Evolutionary conservation across 2,329 filamentous ascomycete genomes (phyloP), one percentile per base, ranked within the genome.

Genomic region (Claviceps maximensis): DNA sequence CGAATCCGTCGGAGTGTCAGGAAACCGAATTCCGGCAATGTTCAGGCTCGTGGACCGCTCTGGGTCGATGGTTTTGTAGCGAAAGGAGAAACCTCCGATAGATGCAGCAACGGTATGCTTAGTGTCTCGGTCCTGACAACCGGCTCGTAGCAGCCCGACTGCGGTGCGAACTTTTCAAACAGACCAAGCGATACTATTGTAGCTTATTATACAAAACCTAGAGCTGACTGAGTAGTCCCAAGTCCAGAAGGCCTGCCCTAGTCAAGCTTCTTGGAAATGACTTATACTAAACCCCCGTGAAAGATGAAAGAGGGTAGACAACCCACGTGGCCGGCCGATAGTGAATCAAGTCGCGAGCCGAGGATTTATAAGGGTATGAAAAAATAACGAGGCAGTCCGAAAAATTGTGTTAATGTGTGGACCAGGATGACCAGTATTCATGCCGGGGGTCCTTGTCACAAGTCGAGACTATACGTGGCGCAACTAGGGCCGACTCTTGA

Each of bases 381-480:
- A 13, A 31, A 27, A 13, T 25, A 51, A 25, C 21, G 21, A 51
- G 31, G 21, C 42, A 53, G 49, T 47, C 23, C 38, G 36, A 29
- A 46, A 46, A 50, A 45, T 41, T 36, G n/a, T 13, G 49, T 23
- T 33, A 27, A 29, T 7, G 29, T 53, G 44, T 42, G 47, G 29
- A 10, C 33, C 54, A 25, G 49, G 45, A 23, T 48, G 50, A 49
- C 40, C 27, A 40, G 33, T 49, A 17, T 19, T 29, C 21, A 40
- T 42, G 46, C 33, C n/a, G n/a, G n/a, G n/a, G 25, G 19, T 42
- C 44, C 36, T 45, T 45, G 36, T 52, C 48, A 33, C 45, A 51
- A n/a, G 29, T 31, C 36, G 49, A 45, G n/a, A 31, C 44, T 51
- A 33, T 54, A 49, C 46, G 51, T 55, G 44, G 52, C 38, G 45